phyloP scores from a whole-genome alignment of 257 asterid species.

The Jacaranda copaia region DNA sequence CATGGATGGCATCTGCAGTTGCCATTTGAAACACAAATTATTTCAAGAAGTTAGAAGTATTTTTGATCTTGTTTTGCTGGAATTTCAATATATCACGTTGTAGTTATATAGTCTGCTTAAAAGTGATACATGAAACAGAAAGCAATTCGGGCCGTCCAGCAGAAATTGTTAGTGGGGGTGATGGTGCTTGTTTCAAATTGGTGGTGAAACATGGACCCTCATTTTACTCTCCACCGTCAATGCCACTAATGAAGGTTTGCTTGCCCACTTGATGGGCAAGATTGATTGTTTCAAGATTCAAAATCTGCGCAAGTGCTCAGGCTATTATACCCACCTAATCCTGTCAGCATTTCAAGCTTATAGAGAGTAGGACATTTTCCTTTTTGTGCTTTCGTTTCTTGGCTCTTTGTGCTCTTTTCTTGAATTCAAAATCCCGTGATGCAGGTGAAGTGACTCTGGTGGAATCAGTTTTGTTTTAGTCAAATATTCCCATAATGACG shows the following conservation, averaged over 20 bases:
- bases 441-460: neutral
- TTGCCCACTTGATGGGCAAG: no score
- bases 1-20: slow-evolving; percentile 9
- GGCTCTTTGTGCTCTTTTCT: neutral
- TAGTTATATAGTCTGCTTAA: slow-evolving; percentile 25
- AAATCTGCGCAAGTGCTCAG: neutral
- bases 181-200: slow-evolving; percentile 9
- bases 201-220: slow-evolving; percentile 1
- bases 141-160: neutral
- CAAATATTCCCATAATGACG: slow-evolving; percentile 29
- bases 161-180: neutral
- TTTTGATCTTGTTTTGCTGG: slow-evolving; percentile 11
- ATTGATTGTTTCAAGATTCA: neutral
- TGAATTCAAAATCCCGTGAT: neutral
- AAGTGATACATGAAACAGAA: neutral
- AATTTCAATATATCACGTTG: neutral
- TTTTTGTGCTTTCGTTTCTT: neutral
- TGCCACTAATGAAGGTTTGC: neutral
- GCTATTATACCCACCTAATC: neutral
- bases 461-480: neutral
- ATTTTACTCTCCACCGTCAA: slow-evolving; percentile 27
- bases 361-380: neutral
- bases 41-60: neutral
- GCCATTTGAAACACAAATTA: slow-evolving; percentile 31
- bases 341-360: slow-evolving; percentile 7